Percentiles rank a stretch among this genome's conserved stretches.
These are phyloP conservation scores for Coriaria nepalensis DNA, from an alignment of 306 rosid species.

Conservation along the genomic window DNA sequence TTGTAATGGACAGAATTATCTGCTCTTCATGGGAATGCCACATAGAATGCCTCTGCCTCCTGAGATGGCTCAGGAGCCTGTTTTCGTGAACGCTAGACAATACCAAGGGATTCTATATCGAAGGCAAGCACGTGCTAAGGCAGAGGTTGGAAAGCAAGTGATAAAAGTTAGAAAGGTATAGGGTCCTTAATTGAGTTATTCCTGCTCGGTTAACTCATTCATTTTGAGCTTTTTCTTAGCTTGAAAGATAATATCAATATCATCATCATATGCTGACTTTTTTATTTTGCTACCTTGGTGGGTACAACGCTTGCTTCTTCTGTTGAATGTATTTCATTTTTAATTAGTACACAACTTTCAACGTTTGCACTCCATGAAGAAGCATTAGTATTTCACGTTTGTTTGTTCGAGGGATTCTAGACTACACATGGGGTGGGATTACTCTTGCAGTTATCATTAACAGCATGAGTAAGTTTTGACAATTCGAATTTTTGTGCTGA, in stretches of 20 bases:
- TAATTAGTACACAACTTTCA: no score
- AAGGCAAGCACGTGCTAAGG: constrained; percentile 95
- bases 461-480: no score
- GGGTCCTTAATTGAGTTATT: neutral
- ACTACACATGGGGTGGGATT: no score
- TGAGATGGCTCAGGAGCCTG: constrained; percentile 97
- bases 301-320: no score
- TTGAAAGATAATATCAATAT: neutral
- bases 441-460: no score
- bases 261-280: no score
- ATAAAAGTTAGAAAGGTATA: constrained; percentile 86
- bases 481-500: no score
- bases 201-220: neutral
- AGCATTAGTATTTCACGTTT: no score
- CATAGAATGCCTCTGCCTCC: constrained; percentile 96
- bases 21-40: constrained; percentile 80
- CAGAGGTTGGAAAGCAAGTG: constrained; percentile 84
- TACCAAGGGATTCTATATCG: constrained; percentile 94
- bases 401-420: no score
- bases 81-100: constrained; percentile 92
- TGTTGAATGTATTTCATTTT: no score
- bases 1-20: constrained; percentile 41
- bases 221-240: neutral
- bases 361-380: no score
- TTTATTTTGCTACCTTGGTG: no score